Conservation (phyloP, 108 stramenopile genomes). For the Nitzschia sp. region DNA sequence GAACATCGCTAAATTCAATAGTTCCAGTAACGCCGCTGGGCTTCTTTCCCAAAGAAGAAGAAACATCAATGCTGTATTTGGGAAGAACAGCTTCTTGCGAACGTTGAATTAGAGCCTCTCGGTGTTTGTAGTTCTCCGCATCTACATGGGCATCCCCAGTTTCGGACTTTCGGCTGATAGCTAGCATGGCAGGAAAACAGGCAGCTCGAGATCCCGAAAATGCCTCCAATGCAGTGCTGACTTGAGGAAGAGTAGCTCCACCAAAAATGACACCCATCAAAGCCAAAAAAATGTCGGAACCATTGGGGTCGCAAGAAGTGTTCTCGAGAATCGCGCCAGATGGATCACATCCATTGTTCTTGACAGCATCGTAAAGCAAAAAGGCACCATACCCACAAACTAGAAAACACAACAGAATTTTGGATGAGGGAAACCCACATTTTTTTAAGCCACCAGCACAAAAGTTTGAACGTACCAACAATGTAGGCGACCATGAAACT, state of each 20-base stretch:
- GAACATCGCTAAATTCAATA: conserved; percentile 47
- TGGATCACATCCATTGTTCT: conserved; percentile 52
- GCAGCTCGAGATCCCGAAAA: conserved; percentile 43
- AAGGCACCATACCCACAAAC: conserved; percentile 41
- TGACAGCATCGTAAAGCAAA: conserved; percentile 41
- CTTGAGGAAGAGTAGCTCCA: conserved; percentile 45
- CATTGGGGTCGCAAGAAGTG: conserved; percentile 36
- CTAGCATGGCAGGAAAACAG: conserved; percentile 41
- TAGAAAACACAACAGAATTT: background rate
- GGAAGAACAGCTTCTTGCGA: conserved; percentile 14
- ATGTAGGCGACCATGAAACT: conserved; percentile 35
- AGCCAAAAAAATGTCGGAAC: conserved; percentile 44
- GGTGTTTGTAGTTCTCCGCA: conserved; percentile 5
- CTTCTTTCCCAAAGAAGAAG: conserved; percentile 45
- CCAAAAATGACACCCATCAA: conserved; percentile 51
- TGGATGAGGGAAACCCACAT: background rate
- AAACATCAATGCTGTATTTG: conserved; percentile 54
- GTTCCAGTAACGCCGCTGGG: conserved; percentile 43
- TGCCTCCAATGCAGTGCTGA: conserved; percentile 41
- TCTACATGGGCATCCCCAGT: conserved; percentile 15
- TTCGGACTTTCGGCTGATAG: conserved; percentile 33
- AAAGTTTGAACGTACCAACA: conserved; percentile 19
- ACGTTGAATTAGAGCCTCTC: conserved; percentile 5
- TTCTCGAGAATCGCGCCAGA: conserved; percentile 35
- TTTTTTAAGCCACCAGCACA: too few relatives aligned